Evolutionary conservation across 257 asterid species (phyloP).

Genomic region (Schizonepeta tenuifolia): DNA sequence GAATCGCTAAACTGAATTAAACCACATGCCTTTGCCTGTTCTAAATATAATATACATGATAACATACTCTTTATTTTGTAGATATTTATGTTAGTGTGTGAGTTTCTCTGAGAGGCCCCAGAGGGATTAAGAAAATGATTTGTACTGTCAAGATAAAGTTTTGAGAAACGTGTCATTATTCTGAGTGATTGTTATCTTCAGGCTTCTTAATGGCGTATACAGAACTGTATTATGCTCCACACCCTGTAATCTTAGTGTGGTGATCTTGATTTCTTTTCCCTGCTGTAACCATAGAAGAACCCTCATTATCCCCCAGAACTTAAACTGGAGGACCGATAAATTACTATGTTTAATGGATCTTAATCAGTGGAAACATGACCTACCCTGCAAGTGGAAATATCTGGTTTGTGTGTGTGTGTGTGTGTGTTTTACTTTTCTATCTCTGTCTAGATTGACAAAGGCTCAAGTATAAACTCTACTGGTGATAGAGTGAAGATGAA

Average conservation of each 20-base stretch:
- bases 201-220: neutral
- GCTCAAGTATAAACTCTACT: constrained; percentile 6
- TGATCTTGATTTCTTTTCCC: neutral
- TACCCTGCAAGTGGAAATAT: neutral
- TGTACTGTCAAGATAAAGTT: constrained; percentile 4
- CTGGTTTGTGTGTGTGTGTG: neutral
- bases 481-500: too few species aligned
- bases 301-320: neutral
- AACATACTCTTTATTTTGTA: neutral
- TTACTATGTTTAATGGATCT: neutral
- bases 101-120: constrained; percentile 11
- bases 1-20: too few species aligned
- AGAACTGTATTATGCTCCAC: neutral
- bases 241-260: neutral
- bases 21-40: neutral
- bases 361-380: neutral
- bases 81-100: neutral
- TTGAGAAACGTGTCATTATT: neutral
- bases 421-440: neutral
- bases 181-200: neutral
- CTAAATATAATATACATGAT: neutral
- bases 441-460: neutral
- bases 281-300: neutral
- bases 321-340: neutral
- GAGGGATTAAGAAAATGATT: neutral